A percentile compares a stretch with the other conserved stretches of the same genome.
phyloP scores from a whole-genome alignment of 1,284 basidiomycete genomes.

The Cryptococcus hybrid region DNA sequence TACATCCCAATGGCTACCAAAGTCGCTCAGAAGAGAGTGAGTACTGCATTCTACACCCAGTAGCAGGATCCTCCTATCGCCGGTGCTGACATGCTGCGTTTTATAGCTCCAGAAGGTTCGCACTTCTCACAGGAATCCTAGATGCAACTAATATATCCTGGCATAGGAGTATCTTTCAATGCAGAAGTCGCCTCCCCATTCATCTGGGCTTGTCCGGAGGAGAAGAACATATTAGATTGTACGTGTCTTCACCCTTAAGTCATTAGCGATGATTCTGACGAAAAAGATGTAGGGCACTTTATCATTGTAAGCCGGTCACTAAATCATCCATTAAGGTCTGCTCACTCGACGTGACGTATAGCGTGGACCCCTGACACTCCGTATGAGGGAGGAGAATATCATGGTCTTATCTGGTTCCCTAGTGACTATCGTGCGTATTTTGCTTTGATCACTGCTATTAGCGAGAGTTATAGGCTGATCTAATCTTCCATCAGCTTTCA shows the following conservation, averaged over 20 bases:
- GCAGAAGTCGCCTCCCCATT: conserved; percentile 94
- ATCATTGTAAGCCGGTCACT: conserved; percentile 64
- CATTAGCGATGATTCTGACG: conserved; percentile 6
- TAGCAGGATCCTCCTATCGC: not conserved
- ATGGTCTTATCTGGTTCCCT: conserved; percentile 72
- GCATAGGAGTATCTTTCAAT: conserved; percentile 87
- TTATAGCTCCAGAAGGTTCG: conserved; percentile 43
- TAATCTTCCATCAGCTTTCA: conserved; percentile 64
- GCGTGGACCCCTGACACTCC: conserved; percentile 93
- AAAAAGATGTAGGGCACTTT: conserved; percentile 68
- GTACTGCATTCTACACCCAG: conserved; percentile 11
- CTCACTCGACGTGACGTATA: conserved; percentile 42
- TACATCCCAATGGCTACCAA: conserved; percentile 44
- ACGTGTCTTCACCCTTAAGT: conserved; percentile 13
- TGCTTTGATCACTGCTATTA: conserved; percentile 45
- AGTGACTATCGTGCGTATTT: conserved; percentile 70
- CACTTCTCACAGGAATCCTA: not conserved
- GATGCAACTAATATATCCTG: conserved; percentile 55
- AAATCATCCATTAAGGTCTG: not conserved
- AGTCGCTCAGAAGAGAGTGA: conserved; percentile 50
- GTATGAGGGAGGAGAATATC: conserved; percentile 89
- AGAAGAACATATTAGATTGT: conserved; percentile 82
- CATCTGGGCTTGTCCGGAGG: conserved; percentile 88
- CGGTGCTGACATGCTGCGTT: not conserved
- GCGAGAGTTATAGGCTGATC: no score